phyloP scores from a whole-genome alignment of 2,329 filamentous ascomycete species.

The Stagonosporopsis vannaccii region DNA sequence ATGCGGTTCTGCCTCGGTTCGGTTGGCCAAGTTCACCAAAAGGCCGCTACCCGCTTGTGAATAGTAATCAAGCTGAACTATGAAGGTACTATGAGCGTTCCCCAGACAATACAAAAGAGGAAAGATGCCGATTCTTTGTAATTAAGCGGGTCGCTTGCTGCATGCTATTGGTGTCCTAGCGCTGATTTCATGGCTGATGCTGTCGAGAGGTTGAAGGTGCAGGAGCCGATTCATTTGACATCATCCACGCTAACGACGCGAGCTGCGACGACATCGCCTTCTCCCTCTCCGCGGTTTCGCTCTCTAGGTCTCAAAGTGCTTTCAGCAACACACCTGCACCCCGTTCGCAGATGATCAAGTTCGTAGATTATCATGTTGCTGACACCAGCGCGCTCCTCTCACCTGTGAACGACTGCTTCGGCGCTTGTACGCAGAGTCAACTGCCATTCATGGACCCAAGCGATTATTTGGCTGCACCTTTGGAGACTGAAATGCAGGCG shows the following conservation, averaged over 20 bases:
- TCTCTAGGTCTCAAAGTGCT: not conserved
- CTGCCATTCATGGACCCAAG: no score
- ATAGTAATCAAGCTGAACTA: slow-evolving; percentile 10
- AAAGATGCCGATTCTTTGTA: not conserved
- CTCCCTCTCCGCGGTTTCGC: not conserved
- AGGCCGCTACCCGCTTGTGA: slow-evolving; percentile 2
- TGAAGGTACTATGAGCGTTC: no score
- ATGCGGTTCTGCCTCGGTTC: not conserved
- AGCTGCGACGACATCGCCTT: not conserved
- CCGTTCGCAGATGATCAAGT: not conserved
- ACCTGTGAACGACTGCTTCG: not conserved
- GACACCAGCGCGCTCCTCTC: not conserved
- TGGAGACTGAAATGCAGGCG: no score
- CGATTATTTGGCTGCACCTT: no score
- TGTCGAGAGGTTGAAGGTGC: not conserved
- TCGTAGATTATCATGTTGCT: not conserved
- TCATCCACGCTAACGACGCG: not conserved
- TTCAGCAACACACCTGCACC: not conserved
- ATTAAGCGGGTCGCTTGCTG: not conserved
- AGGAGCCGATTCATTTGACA: not conserved
- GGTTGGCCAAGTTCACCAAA: not conserved
- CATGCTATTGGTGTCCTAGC: no score
- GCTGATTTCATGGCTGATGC: not conserved
- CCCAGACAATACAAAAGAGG: no score
- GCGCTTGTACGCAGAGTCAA: not conserved